Evolutionary conservation across 805 yeast genomes (phyloP).

Genomic region (Starmerella potacharoeniae): DNA sequence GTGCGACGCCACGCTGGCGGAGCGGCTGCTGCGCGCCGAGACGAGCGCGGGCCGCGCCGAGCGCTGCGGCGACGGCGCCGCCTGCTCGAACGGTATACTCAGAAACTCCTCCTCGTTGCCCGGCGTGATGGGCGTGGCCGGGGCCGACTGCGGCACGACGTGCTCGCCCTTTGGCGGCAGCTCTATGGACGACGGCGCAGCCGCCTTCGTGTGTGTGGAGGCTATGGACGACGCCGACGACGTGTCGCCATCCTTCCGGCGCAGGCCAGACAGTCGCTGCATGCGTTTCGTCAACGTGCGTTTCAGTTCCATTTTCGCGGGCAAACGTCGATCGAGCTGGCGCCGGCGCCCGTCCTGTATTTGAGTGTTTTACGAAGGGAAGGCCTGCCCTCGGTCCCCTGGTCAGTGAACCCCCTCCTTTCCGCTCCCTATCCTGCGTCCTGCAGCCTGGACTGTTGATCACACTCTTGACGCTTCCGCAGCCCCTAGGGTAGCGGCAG

Average conservation of each 20-base stretch:
- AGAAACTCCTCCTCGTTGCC: conserved; percentile 1
- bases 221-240: not conserved
- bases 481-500: not conserved
- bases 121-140: conserved; percentile 1
- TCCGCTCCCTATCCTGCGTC: conserved; percentile 1
- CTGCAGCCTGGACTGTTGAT: conserved; percentile 1
- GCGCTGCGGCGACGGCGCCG: conserved; percentile 8
- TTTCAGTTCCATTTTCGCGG: conserved; percentile 13
- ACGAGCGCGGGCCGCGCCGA: not conserved
- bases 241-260: not conserved
- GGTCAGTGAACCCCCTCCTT: not conserved
- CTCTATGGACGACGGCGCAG: conserved; percentile 9
- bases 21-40: conserved; percentile 1
- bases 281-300: conserved; percentile 13
- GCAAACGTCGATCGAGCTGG: not conserved
- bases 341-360: not conserved
- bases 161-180: conserved; percentile 4
- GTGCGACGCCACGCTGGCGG: conserved; percentile 1
- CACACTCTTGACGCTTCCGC: not conserved
- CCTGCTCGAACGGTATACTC: conserved; percentile 5
- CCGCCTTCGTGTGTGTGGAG: not conserved
- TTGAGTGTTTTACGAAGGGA: not conserved
- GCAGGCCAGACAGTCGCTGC: conserved; percentile 2
- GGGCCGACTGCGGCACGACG: not conserved
- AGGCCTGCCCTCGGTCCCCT: not conserved